A percentile compares a stretch with the other conserved stretches of the same genome.
Conservation (phyloP, 148 eudicot genomes). For the Beta vulgaris region DNA sequence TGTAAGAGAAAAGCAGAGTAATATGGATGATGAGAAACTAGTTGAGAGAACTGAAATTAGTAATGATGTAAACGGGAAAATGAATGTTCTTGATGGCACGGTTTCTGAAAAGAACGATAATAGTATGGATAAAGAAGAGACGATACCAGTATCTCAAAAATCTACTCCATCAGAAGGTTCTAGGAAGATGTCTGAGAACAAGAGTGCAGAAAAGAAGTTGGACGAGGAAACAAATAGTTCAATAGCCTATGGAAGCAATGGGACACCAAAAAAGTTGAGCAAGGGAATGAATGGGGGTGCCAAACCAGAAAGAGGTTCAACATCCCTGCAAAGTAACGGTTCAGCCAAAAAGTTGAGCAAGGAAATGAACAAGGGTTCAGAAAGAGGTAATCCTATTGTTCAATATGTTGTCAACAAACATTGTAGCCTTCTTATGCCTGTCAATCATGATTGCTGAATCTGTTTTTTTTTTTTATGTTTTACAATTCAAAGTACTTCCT, state of each 20-base stretch:
- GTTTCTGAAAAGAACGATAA: conserved; percentile 10
- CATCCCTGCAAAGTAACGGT: conserved; percentile 29
- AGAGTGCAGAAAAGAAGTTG: conserved; percentile 1
- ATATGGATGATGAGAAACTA: conserved; percentile 26
- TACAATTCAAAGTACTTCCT: not conserved
- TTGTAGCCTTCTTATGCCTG: not conserved
- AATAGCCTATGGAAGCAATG: conserved; percentile 27
- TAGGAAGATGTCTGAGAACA: conserved; percentile 22
- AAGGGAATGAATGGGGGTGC: conserved; percentile 20
- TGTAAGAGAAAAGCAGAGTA: conserved; percentile 16
- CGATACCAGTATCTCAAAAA: conserved; percentile 24
- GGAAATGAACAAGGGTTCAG: conserved; percentile 17
- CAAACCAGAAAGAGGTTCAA: conserved; percentile 36
- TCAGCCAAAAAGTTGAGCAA: conserved; percentile 11
- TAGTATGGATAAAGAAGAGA: conserved; percentile 26
- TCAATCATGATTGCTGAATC: conserved; percentile 1
- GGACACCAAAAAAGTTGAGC: conserved; percentile 13
- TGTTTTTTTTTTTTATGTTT: not conserved
- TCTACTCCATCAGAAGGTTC: conserved; percentile 16
- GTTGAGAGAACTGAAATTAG: conserved; percentile 20
- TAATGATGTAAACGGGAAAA: not conserved
- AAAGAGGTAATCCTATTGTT: conserved; percentile 35
- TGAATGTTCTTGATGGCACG: conserved; percentile 16
- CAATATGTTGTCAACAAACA: not conserved
- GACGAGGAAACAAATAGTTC: conserved; percentile 17